Base-by-base conservation (phyloP, 2,329 filamentous ascomycete genomes). In the Aspergillus tamarii region DNA sequence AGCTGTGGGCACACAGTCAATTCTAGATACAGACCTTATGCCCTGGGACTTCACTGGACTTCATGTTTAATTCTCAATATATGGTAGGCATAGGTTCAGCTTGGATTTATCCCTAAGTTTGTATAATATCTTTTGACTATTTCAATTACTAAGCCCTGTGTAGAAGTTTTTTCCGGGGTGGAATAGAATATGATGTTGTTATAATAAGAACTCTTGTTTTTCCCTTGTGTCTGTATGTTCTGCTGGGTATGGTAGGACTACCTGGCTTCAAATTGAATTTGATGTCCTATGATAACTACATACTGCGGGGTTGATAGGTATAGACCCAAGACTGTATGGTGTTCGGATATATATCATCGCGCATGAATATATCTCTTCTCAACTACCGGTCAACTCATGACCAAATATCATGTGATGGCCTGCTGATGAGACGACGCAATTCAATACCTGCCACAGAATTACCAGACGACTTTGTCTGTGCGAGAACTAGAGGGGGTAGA, bases 271-370 rank as follows among this genome's bases (percentile, higher is more conserved):
- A 10, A 41, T 19, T n/a, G 3, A 9, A n/a, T 19, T 4, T 41
- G 3, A n/a, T 41, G 9, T 1, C 7, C 8, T 3, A 41, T 1
- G 2, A 41, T n/a, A n/a, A n/a, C 1, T 3, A 41, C n/a, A 6
- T 39, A 39, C 36, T 39, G 36, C 6, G 7, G 16, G 36, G 3
- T 19, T 41, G 8, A 39, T 39, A 2, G 1, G 2, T 8, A 39
- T 8, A 19, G 14, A 36, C 12, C 6, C 34, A 11, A 5, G 6
- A 2, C 11, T 36, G 10, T 6, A 6, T 12, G 34, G 12, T 36
- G 12, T 14, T 16, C 16, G 7, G 8, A n/a, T n/a, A 41, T 41
- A 41, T 41, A 41, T 41, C 14, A 10, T n/a, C 7, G 19, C 39
- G 16, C 16, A n/a, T 19, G 16, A 19, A n/a, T 9, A 41, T 10